Conservation (phyloP, 345 rosid species). For the Eucalyptus camaldulensis region DNA sequence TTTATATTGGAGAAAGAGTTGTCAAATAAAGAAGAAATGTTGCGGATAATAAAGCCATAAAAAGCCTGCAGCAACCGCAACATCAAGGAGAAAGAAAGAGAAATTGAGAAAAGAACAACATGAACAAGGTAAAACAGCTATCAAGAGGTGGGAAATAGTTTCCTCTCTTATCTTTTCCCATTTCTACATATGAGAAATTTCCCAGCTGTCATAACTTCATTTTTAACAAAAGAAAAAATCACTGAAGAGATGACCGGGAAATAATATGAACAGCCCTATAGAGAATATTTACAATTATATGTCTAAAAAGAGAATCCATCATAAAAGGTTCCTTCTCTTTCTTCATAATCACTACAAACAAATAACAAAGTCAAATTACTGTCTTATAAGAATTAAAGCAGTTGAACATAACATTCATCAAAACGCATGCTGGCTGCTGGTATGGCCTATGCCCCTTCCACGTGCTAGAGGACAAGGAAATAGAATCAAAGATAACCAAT, state of each 20-base stretch:
- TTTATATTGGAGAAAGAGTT: background rate
- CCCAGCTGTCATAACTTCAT: background rate
- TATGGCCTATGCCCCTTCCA: background rate
- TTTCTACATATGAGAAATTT: background rate
- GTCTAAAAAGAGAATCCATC: background rate
- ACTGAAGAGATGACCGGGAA: background rate
- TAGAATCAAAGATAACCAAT: background rate
- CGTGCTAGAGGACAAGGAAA: background rate
- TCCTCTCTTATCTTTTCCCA: background rate
- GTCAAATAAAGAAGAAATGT: background rate
- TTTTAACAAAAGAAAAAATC: background rate
- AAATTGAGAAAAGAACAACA: background rate
- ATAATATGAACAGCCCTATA: background rate
- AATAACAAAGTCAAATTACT: background rate
- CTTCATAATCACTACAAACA: background rate
- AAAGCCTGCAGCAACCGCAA: background rate
- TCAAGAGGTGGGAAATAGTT: background rate
- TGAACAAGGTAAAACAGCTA: background rate
- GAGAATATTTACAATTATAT: background rate
- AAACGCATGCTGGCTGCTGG: background rate
- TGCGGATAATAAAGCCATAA: background rate
- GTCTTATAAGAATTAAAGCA: background rate
- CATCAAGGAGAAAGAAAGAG: background rate
- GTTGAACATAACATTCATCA: background rate
- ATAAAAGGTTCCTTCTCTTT: background rate